These are phyloP conservation scores for Jatropha multifida DNA, from an alignment of 441 rosid species.

Conservation along the genomic window DNA sequence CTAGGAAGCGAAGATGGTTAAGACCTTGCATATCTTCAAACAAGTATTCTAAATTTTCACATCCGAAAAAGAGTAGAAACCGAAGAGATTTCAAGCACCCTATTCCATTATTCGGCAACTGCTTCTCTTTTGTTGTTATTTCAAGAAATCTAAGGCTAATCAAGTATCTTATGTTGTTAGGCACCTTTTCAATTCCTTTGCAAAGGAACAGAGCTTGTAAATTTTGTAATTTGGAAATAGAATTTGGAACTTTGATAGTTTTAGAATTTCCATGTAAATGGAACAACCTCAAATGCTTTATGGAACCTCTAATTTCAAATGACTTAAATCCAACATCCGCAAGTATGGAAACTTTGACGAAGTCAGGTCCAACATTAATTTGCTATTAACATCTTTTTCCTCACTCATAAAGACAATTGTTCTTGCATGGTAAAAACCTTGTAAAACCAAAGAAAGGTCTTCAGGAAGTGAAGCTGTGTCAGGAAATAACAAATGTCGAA, in stretches of 20 bases:
- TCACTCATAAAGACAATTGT: not conserved
- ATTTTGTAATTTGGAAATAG: not conserved
- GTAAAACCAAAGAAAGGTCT: not conserved
- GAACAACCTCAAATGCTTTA: not conserved
- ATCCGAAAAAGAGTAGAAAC: no score
- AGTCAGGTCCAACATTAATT: not conserved
- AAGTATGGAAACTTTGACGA: not conserved
- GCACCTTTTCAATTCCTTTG: not conserved
- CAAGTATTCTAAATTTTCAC: no score
- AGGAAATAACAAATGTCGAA: not conserved
- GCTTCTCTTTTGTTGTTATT: no score
- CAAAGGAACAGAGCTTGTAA: not conserved
- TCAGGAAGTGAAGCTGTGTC: not conserved
- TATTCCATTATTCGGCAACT: no score
- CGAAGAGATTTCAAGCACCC: no score
- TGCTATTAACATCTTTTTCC: not conserved
- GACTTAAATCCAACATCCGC: not conserved
- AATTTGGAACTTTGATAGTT: not conserved
- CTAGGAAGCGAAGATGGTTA: no score
- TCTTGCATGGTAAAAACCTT: not conserved
- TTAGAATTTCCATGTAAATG: not conserved
- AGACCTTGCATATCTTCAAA: no score
- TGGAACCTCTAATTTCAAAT: not conserved
- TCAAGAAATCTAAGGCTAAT: not conserved
- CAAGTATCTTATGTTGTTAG: not conserved